Base-by-base conservation (phyloP, 2,329 filamentous ascomycete species). In the Aspergillus jensenii region DNA sequence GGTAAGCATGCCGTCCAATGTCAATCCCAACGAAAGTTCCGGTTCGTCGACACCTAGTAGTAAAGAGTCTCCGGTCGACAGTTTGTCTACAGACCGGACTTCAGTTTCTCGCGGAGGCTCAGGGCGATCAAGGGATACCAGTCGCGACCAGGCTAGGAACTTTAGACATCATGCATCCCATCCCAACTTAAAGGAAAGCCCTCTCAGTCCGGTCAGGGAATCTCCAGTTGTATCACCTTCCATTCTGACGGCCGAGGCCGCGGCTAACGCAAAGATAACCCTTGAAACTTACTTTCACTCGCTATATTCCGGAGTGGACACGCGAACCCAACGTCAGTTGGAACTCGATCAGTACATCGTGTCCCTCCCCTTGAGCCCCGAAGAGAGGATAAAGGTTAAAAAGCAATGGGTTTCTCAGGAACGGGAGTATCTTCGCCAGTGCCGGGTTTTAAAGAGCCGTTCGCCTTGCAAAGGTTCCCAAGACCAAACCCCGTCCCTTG, bases 261-360 rank as follows among this genome's bases (percentile, higher is more conserved):
- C 88, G 3, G 87, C 91, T 0, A 88, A 90, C 0, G 89, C 91
- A 44, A 97, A 96, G 72, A 85, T 96, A 19, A 96, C 87, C 66
- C 82, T 98, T 9, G 95, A 98, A 73, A 91, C 87, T 0, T 85
- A 93, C 67, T 97, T 90, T 77, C 88, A 93, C 65, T 79, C 86
- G n/a, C 72, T 91, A 7, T 78, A 91, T 2, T 76, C 78, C 4
- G 79, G 79, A 25, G 76, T 80, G 2, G 84, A 82, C 4, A 80
- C 86, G 54, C 84, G 90, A 0, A 82, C 83, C 1, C 70, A 87
- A 54, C 85, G 90, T 3, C 79, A 83, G 35, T 78, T 82, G 40
- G 81, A 85, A 50, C 76, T 93, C 21, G 87, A 92, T 67, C 76
- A 79, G 8, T 82, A 86, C 27, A 78, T 97, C 9, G 83, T 84